Evolutionary conservation across 331 rosid genomes (phyloP), one percentile per base, ranked within the genome.

Genomic region (Stylosanthes scabra): DNA sequence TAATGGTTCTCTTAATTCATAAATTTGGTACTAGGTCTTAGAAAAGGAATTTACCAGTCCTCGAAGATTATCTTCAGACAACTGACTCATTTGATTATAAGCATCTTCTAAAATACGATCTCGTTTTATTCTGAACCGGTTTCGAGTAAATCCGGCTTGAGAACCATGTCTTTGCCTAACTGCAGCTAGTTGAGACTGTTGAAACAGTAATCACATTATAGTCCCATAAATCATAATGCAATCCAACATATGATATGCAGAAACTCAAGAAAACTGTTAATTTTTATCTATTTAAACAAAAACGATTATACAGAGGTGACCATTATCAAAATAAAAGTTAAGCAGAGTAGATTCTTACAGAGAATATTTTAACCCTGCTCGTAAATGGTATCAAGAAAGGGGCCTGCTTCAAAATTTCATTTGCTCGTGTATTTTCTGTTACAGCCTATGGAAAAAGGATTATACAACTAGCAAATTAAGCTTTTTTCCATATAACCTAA

Each of bases 31-130:
- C 77, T 12, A 42, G 55, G 78, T 60, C 54, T 9, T 28, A 49
- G 78, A 71, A 41, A 66, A 56, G 65, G 42, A 59, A 44, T 69
- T 77, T 78, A 95, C 99, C 84, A 83, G 68, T 79, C 97, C 99
- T 73, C 90, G 96, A 77, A 95, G 99, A 83, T 95, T 96, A 3
- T 95, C 97, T 81, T 92, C 99, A 68, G 97, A 79, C 79, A 92
- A 81, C 74, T 87, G 91, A 83, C 93, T 95, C 97, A 95, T 95
- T 79, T 88, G 97, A 81, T 80, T 87, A 77, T 86, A 95, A 61
- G 99, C 99, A 80, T 95, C 99, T 87, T 95, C 97, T 83, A 95
- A 80, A 73, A 92, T 95, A 81, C 64, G 97, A 86, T 95, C 88
- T 51, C 99, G 82, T 69, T 97, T 88, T 74, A 95, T 95, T 84